Percentiles rank a stretch among this genome's conserved stretches.
These are phyloP conservation scores for Coniferiporia sulphurascens DNA, from an alignment of 1,284 basidiomycete species.

Conservation along the genomic window DNA sequence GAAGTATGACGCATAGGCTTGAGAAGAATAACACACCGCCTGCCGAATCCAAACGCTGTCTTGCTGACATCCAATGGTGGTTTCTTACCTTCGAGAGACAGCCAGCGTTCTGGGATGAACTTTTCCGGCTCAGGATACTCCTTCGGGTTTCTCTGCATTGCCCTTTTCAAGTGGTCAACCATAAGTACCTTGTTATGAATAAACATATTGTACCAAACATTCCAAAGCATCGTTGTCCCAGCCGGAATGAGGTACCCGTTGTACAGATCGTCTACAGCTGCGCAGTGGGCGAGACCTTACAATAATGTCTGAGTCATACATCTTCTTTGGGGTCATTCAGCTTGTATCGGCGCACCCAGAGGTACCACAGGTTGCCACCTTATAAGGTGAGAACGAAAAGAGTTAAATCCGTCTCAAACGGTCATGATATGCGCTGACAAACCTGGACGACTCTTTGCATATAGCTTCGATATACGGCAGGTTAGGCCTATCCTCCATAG, in stretches of 20 bases:
- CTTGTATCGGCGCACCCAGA: constrained; percentile 4
- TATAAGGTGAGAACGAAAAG: not conserved
- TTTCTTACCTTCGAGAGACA: constrained; percentile 5
- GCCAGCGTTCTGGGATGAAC: constrained; percentile 16
- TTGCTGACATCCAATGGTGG: constrained; percentile 1
- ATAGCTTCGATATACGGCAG: constrained; percentile 22
- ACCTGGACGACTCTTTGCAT: constrained; percentile 17
- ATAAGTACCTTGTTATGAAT: too few species aligned
- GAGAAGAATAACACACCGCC: not conserved
- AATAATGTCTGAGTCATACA: too few species aligned
- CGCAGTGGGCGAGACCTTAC: too few species aligned
- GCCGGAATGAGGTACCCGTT: constrained; percentile 21
- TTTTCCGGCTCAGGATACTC: constrained; percentile 12
- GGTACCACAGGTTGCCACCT: constrained; percentile 19
- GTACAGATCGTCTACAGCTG: constrained; percentile 12
- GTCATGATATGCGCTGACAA: not conserved
- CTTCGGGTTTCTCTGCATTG: constrained; percentile 4
- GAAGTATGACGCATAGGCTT: not conserved
- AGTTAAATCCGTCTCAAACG: not conserved
- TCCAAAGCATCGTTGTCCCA: constrained; percentile 17
- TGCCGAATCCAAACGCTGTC: constrained; percentile 15
- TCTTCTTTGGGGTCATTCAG: too few species aligned
- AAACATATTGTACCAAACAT: constrained; percentile 13
- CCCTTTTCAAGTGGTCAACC: not conserved
- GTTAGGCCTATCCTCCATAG: constrained; percentile 20